Base-by-base conservation (phyloP, 2,329 filamentous ascomycete species). In the Cercospora nicotianae region DNA sequence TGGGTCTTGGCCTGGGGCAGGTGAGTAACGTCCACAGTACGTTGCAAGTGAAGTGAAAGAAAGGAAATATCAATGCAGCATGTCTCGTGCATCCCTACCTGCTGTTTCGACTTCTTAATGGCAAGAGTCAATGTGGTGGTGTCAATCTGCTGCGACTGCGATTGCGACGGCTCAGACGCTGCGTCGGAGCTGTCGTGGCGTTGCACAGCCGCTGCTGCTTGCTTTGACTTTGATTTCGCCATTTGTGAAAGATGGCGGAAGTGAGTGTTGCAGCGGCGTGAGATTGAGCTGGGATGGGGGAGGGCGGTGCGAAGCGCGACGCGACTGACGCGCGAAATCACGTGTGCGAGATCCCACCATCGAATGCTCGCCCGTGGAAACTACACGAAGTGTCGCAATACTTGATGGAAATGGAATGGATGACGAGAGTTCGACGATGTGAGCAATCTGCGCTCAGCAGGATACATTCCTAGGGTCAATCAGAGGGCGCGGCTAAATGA, bases 161-260 rank as follows among this genome's bases (percentile, higher is more conserved):
- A 64, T 10, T 66, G 63, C 12, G 33, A 30, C 5, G 59, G 16
- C 63, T 66, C 66, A n/a, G 42, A 48, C 39, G 16, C 61, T n/a
- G 9, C 31, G 7, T 55, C 28, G 18, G 61, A 55, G 61, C 48
- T 57, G n/a, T 64, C 8, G 13, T 51, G 48, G 31, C 16, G 26
- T 36, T 33, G 28, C 26, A 48, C 31, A n/a, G 33, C 18, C 12
- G 51, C 26, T 13, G 51, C 48, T 28, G 53, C 33, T 26, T 67
- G 69, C 33, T 60, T 69, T 16, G 67, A 64, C 31, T 53, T 63
- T 30, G 31, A 6, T 30, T 62, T 64, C 30, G 65, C 68, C 71
- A 70, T 70, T 57, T 64, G 36, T 42, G 33, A 42, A 1, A 13
- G 42, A 23, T 5, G 42, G 42, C n/a, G 42, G 42, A 48, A 13